Base-by-base conservation (phyloP, 1,284 basidiomycete species). In the Trametes sp. region DNA sequence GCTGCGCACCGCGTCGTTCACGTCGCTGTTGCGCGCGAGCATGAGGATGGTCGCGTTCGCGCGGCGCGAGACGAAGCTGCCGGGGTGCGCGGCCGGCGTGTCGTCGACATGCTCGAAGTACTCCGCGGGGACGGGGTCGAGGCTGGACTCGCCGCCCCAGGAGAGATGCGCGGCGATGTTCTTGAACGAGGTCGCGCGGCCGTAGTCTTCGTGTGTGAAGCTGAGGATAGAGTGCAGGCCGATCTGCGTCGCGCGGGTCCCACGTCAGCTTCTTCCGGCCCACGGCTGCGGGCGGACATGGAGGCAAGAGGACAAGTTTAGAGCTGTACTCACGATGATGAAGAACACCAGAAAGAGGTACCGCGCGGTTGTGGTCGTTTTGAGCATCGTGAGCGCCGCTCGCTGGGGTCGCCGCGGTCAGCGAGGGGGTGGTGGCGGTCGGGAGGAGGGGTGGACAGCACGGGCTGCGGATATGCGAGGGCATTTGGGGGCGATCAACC, bases 11-110 rank as follows among this genome's bases (percentile, higher is more conserved):
- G 88, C 83, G 4, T 81, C 81, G 69, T 84, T 82, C 4, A 91
- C 67, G 71, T 94, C 92, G 33, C 78, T 79, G 73, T 94, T 93
- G 45, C 91, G 78, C 16, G 88, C 87, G 56, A 94, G 77, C 63
- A 87, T 81, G 56, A 78, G 62, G 21, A 78, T 52, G 4, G 73
- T 75, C 21, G 77, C 77, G 62, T 77, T 77, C 11, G 75, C 75
- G 21, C 69, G 61, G 19, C 63, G 54, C 44, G 62, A 65, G 46
- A 62, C 59, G 42, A 59, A 38, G 4, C 21, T n/a, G 21, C 24
- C 44, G 8, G 54, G 44, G 31, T 29, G 16, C 10, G 31, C 21
- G 41, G 62, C 19, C 38, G 62, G 19, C n/a, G 14, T 16, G n/a
- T 19, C 36, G 36, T 51, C 14, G 41, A 29, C 42, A 14, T 31